These are phyloP conservation scores for Debaryomyces sp. DNA, from an alignment of 1,139 yeast genomes.

Conservation along the genomic window DNA sequence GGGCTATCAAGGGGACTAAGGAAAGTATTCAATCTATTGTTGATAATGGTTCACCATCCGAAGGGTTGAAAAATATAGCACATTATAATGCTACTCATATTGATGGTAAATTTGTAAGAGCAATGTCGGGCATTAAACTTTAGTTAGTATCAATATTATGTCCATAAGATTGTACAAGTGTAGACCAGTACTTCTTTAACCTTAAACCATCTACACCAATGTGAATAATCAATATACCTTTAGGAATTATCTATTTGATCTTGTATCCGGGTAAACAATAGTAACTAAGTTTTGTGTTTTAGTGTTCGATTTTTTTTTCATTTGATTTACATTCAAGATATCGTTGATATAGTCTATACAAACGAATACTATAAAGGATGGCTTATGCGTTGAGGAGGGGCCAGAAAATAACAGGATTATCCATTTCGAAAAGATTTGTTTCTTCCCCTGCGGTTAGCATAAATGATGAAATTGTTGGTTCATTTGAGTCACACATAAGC, in stretches of 20 bases:
- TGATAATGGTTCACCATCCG: conserved; percentile 45
- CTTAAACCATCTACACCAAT: background rate
- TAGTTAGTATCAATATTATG: background rate
- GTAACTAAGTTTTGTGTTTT: background rate
- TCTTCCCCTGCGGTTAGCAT: conserved; percentile 8
- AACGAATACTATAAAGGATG: background rate
- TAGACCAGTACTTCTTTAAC: background rate
- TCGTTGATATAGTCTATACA: background rate
- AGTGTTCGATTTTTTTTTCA: background rate
- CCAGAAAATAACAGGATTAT: background rate
- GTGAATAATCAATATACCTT: background rate
- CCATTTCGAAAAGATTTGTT: conserved; percentile 7
- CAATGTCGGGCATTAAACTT: conserved; percentile 12
- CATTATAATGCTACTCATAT: conserved; percentile 51
- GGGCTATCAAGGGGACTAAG: conserved; percentile 75
- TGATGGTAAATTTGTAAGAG: conserved; percentile 23
- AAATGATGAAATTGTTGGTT: conserved; percentile 4
- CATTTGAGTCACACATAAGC: conserved; percentile 4
- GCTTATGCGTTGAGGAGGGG: conserved; percentile 6
- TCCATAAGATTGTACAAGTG: background rate
- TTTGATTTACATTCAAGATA: background rate
- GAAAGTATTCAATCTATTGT: conserved; percentile 55
- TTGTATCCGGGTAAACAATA: background rate
- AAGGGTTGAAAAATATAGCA: conserved; percentile 58
- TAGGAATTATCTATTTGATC: background rate